Base-by-base conservation (phyloP, 139 green algal species). In the Tetraselmis striata region DNA sequence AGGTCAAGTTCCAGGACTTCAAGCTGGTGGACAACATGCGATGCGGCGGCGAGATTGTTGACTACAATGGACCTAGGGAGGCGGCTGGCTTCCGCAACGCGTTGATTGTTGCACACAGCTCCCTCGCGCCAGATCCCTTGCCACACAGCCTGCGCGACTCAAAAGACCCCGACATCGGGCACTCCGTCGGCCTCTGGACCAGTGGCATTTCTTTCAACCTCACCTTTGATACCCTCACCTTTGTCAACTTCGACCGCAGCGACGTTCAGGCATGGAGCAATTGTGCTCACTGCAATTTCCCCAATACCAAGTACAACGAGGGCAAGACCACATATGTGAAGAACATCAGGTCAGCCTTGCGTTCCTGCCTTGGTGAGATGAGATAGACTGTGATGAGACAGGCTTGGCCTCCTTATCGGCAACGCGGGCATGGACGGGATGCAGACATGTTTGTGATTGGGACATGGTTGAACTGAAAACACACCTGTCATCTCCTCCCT, bases 1-100 rank as follows among this genome's bases (percentile, higher is more conserved):
- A 80, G 59, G 32, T 82, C 24, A 28, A 58, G 31, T 82, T 32
- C 23, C 23, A 29, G 31, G 78, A 75, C 78, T 82, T 32, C 27
- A 45, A 23, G 2, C 78, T 82, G 27, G 32, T 82, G 24, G 78
- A 82, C 78, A 82, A 82, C 78, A 82, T 82, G 30, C 78, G 78
- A 18, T 32, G 31, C 67, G 78, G 78, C 31, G 78, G 31, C 23
- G 78, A 82, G 78, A 32, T 82, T 67, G 45, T 67, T 5, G 45
- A 67, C 5, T 67, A 67, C 45, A 67, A 67, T 18, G 45, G 45
- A 5, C 45, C 45, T 18, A 5, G 45, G 11, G 45, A 67, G 45
- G 45, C 45, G 45, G 45, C 45, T 67, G 45, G 45, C 5, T 67
- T 67, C 18, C 45, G 45, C 45, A 67, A 67, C 45, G 45, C 45